Evolutionary conservation across 176 grass and related monocot species (phyloP), one percentile per base, ranked within the genome.

Genomic region (Eremochloa ophiuroides): DNA sequence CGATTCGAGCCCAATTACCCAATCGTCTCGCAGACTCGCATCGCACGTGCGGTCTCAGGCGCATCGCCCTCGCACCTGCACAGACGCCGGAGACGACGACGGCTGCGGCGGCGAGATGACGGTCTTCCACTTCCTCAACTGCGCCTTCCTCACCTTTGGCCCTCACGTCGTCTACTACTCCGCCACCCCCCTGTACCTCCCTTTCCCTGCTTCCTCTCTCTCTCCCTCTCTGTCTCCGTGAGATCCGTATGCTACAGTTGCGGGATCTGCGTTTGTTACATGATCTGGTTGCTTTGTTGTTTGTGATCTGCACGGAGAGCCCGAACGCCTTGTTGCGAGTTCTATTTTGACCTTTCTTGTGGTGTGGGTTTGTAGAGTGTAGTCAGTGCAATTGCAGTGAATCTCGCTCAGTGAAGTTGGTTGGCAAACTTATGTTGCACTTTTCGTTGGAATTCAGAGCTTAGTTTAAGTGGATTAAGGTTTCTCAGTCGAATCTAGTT

Each of bases 101-200:
- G 34, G 34, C 34, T 3, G 3, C 16, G 60, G 41, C 34, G 53
- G 66, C 16, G 69, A 85, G 88, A 99, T 99, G 97, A 99, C 97
- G 87, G 76, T 99, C 41, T 99, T 99, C 85, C 97, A 99, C 84
- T 99, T 99, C 89, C 91, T 99, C 80, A 99, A 99, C 85, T 99
- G 97, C 62, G 97, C 97, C 48, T 69, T 89, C 41, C 97, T 99
- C 85, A 99, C 97, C 91, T 99, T 99, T 40, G 97, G 93, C 16
- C 97, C 97, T 58, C 97, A 99, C 68, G 91, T 84, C 69, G 93
- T 95, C 82, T 99, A 93, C 85, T 99, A 96, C 91, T 91, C 97
- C n/a, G 97, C 97, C 69, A 99, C 97, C 10, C 93, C 97, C 10
- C 85, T 99, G 97, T 99, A 85, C 85, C 9, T 44, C 76, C 11